phyloP scores from a whole-genome alignment of 179 eudicot genomes.

The Beta macrorhiza region DNA sequence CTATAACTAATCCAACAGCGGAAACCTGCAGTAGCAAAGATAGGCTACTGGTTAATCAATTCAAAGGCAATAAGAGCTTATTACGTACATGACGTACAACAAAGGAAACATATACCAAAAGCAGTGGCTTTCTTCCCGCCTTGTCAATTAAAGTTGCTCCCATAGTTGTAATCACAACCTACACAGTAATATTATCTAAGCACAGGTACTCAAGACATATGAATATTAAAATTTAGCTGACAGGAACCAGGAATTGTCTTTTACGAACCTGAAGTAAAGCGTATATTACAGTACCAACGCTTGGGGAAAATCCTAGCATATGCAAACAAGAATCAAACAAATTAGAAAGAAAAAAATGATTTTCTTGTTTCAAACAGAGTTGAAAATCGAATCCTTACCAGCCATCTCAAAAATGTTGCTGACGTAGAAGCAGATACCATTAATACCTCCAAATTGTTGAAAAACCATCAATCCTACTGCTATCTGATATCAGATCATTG shows the following conservation, averaged over 20 bases:
- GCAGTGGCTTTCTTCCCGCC: slow-evolving; percentile 47
- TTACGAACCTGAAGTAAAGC: slow-evolving; percentile 41
- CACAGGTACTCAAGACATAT: background rate
- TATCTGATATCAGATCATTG: slow-evolving; percentile 24
- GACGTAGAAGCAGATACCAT: slow-evolving; percentile 43
- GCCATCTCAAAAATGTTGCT: slow-evolving; percentile 50
- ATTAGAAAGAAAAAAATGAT: background rate
- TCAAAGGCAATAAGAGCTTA: background rate
- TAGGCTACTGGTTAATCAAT: background rate
- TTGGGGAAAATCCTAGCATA: slow-evolving; percentile 39
- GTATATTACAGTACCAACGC: slow-evolving; percentile 37
- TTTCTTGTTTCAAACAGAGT: background rate
- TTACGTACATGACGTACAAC: background rate
- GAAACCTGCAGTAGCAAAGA: slow-evolving; percentile 35
- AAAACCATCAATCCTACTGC: slow-evolving; percentile 49
- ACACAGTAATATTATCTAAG: background rate
- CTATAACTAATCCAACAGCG: slow-evolving; percentile 40
- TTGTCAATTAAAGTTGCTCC: slow-evolving; percentile 47
- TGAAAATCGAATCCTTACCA: slow-evolving; percentile 16
- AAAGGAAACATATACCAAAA: slow-evolving; percentile 31
- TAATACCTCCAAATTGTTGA: slow-evolving; percentile 50
- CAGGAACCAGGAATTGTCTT: background rate
- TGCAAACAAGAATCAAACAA: background rate
- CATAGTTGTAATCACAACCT: slow-evolving; percentile 36
- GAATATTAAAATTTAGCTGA: background rate